Base-by-base conservation (phyloP, 768 basidiomycete species). In the Rhodotorula sphaerocarpa region DNA sequence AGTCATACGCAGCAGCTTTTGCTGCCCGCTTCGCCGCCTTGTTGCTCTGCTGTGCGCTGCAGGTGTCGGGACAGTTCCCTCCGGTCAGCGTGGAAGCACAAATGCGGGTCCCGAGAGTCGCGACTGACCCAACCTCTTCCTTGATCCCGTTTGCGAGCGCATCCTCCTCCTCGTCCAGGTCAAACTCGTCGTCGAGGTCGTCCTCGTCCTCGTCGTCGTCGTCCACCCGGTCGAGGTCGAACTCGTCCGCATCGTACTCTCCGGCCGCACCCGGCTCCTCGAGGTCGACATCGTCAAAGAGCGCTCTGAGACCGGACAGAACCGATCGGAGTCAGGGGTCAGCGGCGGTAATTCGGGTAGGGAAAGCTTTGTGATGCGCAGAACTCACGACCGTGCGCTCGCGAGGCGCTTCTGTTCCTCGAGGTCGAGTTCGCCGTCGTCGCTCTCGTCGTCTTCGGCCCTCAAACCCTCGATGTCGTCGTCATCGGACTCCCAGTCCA, bases 321-420 rank as follows among this genome's bases (percentile, higher is more conserved):
- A n/a, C n/a, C n/a, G n/a, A n/a, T n/a, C n/a, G n/a, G n/a, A n/a
- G n/a, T n/a, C n/a, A n/a, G n/a, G n/a, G n/a, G n/a, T n/a, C n/a
- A n/a, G n/a, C n/a, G n/a, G n/a, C n/a, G n/a, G n/a, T n/a, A n/a
- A n/a, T n/a, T n/a, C n/a, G n/a, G n/a, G n/a, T n/a, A n/a, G n/a
- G n/a, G n/a, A n/a, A n/a, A n/a, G n/a, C n/a, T n/a, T n/a, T n/a
- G n/a, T n/a, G n/a, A n/a, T n/a, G n/a, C n/a, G 20, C 81, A 65
- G 81, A 80, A 64, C 73, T 50, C n/a, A 69, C 65, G 53, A 63
- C 36, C 74, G 59, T 14, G 74, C 74, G 36, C 66, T 53, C 43
- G 79, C 76, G 25, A 84, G 74, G 7, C 73, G 74, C 45, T 74
- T 73, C 70, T 83, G 73, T 67, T 84, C 82, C n/a, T 78, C 74